Evolutionary conservation across 169 alveolate species (phyloP).

Genomic region (Eimeria maxima): DNA sequence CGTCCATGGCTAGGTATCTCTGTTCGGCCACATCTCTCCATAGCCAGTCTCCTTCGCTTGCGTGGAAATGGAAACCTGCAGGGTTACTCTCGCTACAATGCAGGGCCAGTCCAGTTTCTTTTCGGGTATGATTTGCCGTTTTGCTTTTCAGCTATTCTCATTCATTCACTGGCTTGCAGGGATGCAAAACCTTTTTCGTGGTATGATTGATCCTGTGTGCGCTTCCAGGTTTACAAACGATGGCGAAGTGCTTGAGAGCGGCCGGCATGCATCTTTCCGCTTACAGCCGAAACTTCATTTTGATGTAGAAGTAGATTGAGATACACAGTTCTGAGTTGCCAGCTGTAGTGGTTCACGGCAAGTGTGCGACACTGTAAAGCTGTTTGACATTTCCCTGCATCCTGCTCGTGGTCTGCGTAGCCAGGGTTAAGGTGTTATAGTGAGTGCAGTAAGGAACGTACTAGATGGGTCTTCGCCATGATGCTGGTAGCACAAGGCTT

Average conservation of each 20-base stretch:
- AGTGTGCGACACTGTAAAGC: not conserved
- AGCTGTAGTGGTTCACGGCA: not conserved
- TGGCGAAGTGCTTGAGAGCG: conserved; percentile 57
- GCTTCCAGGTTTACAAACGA: conserved; percentile 67
- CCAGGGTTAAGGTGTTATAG: not conserved
- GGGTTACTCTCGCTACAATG: conserved; percentile 73
- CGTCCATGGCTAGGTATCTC: conserved; percentile 71
- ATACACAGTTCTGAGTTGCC: not conserved
- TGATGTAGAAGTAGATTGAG: conserved; percentile 68
- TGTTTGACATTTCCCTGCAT: not conserved
- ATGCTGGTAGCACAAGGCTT: not conserved
- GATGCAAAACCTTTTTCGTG: not conserved
- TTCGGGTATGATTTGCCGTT: conserved; percentile 55
- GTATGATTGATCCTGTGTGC: not conserved
- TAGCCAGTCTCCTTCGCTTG: conserved; percentile 66
- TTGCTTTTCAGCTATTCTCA: not conserved
- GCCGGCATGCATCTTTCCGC: conserved; percentile 31
- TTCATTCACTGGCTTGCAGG: not conserved
- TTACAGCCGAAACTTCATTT: conserved; percentile 75
- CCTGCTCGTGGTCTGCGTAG: too few relatives aligned
- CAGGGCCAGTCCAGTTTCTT: conserved; percentile 54
- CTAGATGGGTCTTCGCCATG: not conserved
- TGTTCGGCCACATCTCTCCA: conserved; percentile 59
- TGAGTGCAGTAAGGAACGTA: not conserved
- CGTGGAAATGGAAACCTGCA: conserved; percentile 77